Conservation (phyloP, 345 rosid genomes). For the Heritiera littoralis region DNA sequence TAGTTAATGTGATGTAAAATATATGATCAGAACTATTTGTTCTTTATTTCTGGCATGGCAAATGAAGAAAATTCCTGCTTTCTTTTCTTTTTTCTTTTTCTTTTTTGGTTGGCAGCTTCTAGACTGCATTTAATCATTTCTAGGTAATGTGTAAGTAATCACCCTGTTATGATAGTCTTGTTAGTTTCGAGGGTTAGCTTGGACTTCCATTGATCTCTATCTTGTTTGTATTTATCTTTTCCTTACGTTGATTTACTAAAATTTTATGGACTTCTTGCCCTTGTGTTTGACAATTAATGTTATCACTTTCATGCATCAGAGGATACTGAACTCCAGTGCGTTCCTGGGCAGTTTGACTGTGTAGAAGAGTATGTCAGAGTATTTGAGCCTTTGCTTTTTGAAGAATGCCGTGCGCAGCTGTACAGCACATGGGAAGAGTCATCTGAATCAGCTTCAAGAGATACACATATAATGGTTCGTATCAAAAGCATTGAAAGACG, state of each 20-base stretch:
- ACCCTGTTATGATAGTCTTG: neutral
- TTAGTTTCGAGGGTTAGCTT: neutral
- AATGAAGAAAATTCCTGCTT: neutral
- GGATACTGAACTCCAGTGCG: constrained; percentile 87
- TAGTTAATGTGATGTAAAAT: neutral
- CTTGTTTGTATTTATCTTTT: neutral
- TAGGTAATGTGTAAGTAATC: neutral
- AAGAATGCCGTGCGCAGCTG: constrained; percentile 98
- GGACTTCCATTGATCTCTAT: neutral
- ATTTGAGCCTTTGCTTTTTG: constrained; percentile 98
- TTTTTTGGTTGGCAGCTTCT: neutral
- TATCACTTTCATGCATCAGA: constrained; percentile 47
- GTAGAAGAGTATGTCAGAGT: constrained; percentile 88
- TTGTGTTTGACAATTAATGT: constrained; percentile 4
- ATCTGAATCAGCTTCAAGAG: constrained; percentile 62
- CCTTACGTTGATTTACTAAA: neutral
- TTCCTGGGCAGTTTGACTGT: constrained; percentile 91
- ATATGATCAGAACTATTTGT: neutral
- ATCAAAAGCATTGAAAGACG: constrained; percentile 80
- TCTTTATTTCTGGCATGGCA: neutral
- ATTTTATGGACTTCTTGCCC: neutral
- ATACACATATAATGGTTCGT: constrained; percentile 68
- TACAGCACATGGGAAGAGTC: constrained; percentile 94
- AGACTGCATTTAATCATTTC: neutral
- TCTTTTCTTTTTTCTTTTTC: neutral